A percentile compares a stretch with the other conserved stretches of the same genome.
These are phyloP conservation scores for Dothiorella sarmentorum DNA, from an alignment of 2,329 filamentous ascomycete genomes.

Conservation along the genomic window DNA sequence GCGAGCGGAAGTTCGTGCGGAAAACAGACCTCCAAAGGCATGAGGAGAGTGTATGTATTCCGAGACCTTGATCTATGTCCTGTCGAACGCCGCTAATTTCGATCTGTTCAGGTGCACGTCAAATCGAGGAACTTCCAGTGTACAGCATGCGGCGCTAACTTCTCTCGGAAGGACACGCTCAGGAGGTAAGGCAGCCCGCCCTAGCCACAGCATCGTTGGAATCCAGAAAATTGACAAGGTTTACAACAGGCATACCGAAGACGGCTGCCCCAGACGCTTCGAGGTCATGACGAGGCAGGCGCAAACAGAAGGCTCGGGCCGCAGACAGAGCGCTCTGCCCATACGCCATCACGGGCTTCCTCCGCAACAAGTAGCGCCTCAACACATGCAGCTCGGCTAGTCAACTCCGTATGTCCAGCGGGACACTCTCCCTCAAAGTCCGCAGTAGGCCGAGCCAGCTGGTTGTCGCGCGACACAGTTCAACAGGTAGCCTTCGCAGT, in stretches of 20 bases:
- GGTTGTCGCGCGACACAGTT: not conserved
- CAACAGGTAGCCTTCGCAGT: not conserved
- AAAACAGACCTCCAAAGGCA: slow-evolving; percentile 71
- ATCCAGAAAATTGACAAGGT: not conserved
- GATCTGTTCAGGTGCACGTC: slow-evolving; percentile 59
- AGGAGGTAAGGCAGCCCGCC: slow-evolving; percentile 56
- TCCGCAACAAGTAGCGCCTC: not conserved
- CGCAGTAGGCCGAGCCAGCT: not conserved
- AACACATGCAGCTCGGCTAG: not conserved
- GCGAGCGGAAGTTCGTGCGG: slow-evolving; percentile 73
- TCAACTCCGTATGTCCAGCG: not conserved
- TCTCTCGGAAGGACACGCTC: slow-evolving; percentile 80
- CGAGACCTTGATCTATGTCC: not conserved
- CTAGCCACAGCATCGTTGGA: not conserved
- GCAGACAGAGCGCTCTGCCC: not conserved
- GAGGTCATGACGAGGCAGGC: slow-evolving; percentile 11
- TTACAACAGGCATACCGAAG: slow-evolving; percentile 64
- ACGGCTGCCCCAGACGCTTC: slow-evolving; percentile 65
- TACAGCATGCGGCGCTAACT: slow-evolving; percentile 65
- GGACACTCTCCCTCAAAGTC: not conserved
- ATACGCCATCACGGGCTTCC: not conserved
- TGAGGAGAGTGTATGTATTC: slow-evolving; percentile 48
- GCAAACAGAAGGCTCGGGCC: not conserved
- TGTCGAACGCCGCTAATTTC: slow-evolving; percentile 1
- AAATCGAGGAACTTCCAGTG: slow-evolving; percentile 70